These are phyloP conservation scores for Botrytis elliptica DNA, from an alignment of 2,329 filamentous ascomycete genomes.

Conservation along the genomic window DNA sequence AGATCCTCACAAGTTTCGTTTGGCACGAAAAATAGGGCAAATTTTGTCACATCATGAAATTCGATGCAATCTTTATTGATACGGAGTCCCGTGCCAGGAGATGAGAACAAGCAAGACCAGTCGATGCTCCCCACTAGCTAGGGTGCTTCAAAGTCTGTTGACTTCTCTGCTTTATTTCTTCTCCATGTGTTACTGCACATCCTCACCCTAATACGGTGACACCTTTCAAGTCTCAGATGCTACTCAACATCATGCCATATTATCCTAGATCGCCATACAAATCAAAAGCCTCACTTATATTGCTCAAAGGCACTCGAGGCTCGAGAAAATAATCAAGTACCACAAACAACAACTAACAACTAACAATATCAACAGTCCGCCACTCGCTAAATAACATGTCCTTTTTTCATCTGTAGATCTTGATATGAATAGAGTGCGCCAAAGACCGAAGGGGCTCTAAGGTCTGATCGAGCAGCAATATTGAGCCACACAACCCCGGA, in stretches of 20 bases:
- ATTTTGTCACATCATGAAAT: background rate
- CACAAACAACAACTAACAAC: background rate
- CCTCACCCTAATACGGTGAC: background rate
- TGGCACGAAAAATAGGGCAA: background rate
- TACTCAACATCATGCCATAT: background rate
- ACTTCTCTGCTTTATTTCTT: background rate
- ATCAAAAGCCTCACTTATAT: background rate
- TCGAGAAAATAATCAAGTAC: background rate
- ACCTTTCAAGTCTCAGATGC: background rate
- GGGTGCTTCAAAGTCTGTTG: background rate
- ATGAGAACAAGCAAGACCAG: background rate
- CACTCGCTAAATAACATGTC: background rate
- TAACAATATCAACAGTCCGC: background rate
- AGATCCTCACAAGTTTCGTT: fast-evolving
- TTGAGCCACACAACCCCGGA: background rate
- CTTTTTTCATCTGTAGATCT: background rate
- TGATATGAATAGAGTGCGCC: background rate
- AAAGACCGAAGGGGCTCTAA: background rate
- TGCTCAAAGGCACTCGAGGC: background rate
- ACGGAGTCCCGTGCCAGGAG: background rate
- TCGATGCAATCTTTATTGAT: background rate
- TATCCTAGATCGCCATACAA: background rate
- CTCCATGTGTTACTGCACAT: background rate
- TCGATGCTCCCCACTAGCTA: background rate
- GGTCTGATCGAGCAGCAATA: background rate